These are phyloP conservation scores for Lagenidium sp. DNA, from an alignment of 352 stramenopile species.

Conservation along the genomic window DNA sequence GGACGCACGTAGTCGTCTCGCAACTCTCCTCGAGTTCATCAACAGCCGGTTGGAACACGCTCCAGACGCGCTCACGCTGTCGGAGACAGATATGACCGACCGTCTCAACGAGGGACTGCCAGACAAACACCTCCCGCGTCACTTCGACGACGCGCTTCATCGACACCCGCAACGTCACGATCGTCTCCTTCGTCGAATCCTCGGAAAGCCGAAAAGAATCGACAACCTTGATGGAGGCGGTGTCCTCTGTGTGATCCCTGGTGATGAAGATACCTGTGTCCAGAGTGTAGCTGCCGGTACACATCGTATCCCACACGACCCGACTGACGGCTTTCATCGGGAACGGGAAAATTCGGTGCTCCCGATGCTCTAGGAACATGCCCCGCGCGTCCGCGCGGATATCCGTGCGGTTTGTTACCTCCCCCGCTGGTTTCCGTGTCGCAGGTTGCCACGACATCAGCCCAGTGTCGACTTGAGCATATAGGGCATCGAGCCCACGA, in stretches of 20 bases:
- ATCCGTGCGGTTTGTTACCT: slow-evolving; percentile 13
- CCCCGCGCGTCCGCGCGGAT: slow-evolving; percentile 22
- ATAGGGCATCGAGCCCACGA: slow-evolving; percentile 22
- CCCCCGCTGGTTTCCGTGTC: too few relatives aligned
- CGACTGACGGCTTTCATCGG: slow-evolving; percentile 17
- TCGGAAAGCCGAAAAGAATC: slow-evolving; percentile 24
- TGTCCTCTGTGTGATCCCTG: slow-evolving; percentile 17
- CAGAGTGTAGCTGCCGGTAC: slow-evolving; percentile 18
- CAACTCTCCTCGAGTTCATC: slow-evolving; percentile 5
- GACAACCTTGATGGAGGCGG: slow-evolving; percentile 31
- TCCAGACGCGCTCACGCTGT: slow-evolving; percentile 13
- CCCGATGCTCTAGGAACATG: slow-evolving; percentile 27
- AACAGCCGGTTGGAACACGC: slow-evolving; percentile 3
- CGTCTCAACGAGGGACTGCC: slow-evolving; percentile 11
- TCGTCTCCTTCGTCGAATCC: slow-evolving; percentile 9
- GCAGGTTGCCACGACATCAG: slow-evolving; percentile 12
- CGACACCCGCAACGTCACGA: slow-evolving; percentile 12
- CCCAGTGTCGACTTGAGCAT: slow-evolving; percentile 24
- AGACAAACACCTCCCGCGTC: slow-evolving; percentile 10
- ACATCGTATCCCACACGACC: slow-evolving; percentile 22
- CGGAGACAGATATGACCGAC: slow-evolving; percentile 7
- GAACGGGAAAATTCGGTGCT: slow-evolving; percentile 24
- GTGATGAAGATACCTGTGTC: slow-evolving; percentile 26
- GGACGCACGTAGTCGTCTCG: slow-evolving; percentile 8
- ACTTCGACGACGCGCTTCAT: slow-evolving; percentile 13